Evolutionary conservation across 345 rosid species (phyloP), one percentile per base, ranked within the genome.

Genomic region (Syzygium jambos): DNA sequence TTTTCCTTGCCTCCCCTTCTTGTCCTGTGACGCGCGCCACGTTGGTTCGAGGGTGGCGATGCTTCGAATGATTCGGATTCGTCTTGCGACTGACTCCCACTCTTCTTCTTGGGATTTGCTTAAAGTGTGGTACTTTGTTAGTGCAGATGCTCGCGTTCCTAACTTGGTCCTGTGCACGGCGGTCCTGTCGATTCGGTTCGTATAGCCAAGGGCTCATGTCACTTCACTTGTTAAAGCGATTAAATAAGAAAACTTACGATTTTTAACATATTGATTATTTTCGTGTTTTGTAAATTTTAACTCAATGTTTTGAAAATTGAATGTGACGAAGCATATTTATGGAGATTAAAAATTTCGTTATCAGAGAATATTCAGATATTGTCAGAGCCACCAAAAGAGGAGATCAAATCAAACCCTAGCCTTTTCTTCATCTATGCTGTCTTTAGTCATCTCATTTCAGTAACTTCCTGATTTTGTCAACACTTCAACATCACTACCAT

Each of bases 151-250:
- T 61, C n/a, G 19, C 73, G 34, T 29, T 61, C 73, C 73, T 61
- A 61, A 61, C 38, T 13, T 3, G 0, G 6, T 61, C 73, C 19
- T 29, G 1, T 7, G 0, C 34, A 34, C 34, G 4, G 1, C 15
- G 0, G 3, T 59, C 65, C 15, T 3, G 29, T 59, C 30, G 0
- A 59, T 59, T 11, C 15, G 65, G 65, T 59, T 59, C 30, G 7
- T 43, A 43, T 43, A 6, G 5, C 46, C 46, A 43, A 43, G 1
- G 46, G 46, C 6, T 43, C 46, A 4, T 43, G 46, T 43, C 46
- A 6, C 43, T 41, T 4, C 46, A 43, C 52, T 29, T 25, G 7
- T n/a, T 11, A 59, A 59, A 25, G 65, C 30, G 27, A 59, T 27
- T 27, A n/a, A 59, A 25, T 59, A 25, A 27, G 65, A 59, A 27